Evolutionary conservation across 225 moss, liverwort and hornwort species (phyloP), one percentile per base, ranked within the genome.

Genomic region (Climacium dendroides): DNA sequence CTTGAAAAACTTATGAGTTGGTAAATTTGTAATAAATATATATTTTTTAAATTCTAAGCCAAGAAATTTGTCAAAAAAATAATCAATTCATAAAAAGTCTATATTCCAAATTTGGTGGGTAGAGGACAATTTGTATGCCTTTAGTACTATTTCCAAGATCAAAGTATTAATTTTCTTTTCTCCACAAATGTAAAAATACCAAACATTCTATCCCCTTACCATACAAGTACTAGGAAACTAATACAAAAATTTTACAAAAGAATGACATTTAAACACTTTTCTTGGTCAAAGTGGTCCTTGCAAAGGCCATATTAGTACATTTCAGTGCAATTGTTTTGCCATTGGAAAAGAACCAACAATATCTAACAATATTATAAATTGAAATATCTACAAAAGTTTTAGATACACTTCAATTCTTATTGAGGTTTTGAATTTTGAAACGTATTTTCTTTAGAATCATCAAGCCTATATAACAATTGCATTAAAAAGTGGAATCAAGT

Each of bases 101-200:
- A 41, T 39, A 8, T 24, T 70, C 8, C 5, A 35, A 19, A 64
- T 34, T 64, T 64, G 5, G 34, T 64, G 10, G 18, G 3, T 34
- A 34, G 1, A 1, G 0, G 10, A 5, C 18, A 9, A 34, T 18
- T 17, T 64, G 5, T 16, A 3, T 34, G 5, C 63, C 5, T 64
- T 18, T 18, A 2, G 18, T 5, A 34, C 10, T 34, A 34, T 34
- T 64, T 34, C 11, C 10, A 58, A 58, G 24, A 58, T 58, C 2
- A 34, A 5, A 64, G 35, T 19, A 9, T 64, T 64, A 5, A 34
- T 64, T 10, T 19, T 32, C 5, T 34, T 34, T 64, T 34, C 5
- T 34, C 0, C 34, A 18, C 1, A 0, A 64, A 64, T 34, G 1
- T 35, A 34, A 1, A 64, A 64, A 3, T 3, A 1, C 19, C 19